These are phyloP conservation scores for Pistacia vera DNA, from an alignment of 345 rosid species.

Conservation along the genomic window DNA sequence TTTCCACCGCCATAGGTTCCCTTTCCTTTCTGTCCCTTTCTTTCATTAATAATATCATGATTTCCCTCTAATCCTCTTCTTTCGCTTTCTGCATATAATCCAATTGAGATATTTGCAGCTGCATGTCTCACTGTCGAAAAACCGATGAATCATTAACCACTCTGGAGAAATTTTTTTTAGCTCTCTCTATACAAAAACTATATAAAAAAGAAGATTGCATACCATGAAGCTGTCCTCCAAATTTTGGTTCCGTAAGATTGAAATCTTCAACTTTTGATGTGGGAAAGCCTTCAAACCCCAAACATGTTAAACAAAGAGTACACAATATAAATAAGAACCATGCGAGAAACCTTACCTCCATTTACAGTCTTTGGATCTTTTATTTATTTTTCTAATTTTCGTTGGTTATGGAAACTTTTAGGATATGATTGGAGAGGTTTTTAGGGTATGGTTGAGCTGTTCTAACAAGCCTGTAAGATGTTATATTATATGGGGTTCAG, in stretches of 20 bases:
- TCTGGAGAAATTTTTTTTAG: neutral
- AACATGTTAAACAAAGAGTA: constrained; percentile 15
- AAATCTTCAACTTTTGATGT: constrained; percentile 6
- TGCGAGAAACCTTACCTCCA: constrained; percentile 21
- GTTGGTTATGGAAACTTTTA: neutral
- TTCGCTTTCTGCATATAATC: constrained; percentile 1
- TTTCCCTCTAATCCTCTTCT: neutral
- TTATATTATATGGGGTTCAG: neutral
- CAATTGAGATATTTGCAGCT: constrained; percentile 13
- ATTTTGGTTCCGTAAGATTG: constrained; percentile 7
- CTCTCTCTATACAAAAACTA: neutral
- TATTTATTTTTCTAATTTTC: neutral
- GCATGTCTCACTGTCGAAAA: constrained; percentile 8
- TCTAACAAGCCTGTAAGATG: neutral
- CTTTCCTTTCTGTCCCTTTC: constrained; percentile 29
- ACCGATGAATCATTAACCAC: neutral
- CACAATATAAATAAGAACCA: constrained; percentile 27
- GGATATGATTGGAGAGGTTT: neutral
- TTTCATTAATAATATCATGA: neutral
- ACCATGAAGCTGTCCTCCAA: constrained; percentile 27
- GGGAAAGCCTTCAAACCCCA: constrained; percentile 17
- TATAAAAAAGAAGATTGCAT: neutral
- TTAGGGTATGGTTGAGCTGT: neutral
- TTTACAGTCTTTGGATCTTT: neutral
- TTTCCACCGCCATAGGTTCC: constrained; percentile 38